Evolutionary conservation across 352 stramenopile genomes (phyloP), one percentile per base, ranked within the genome.

Genomic region (Pythium dissimile): DNA sequence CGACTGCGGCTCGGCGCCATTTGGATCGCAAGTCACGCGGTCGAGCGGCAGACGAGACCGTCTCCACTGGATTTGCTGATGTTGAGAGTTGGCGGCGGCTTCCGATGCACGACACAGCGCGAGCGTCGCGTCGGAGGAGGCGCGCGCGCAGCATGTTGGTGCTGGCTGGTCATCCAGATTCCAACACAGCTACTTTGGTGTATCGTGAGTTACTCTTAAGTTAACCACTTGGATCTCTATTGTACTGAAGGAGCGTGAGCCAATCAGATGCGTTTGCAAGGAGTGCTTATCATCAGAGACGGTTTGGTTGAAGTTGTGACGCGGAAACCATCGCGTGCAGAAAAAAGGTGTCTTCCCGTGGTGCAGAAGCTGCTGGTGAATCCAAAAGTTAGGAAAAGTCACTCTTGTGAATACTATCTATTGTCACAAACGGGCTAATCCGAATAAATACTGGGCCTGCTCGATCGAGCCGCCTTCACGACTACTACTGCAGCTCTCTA

Each of bases 231-330:
- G 11, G 26, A 50, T 50, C 38, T 27, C 3, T 21, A 20, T 52
- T n/a, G 23, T 7, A 12, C n/a, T 51, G 35, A 35, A 27, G 28
- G 3, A 16, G 23, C 5, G 8, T 7, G 11, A 32, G 13, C 49
- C 30, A 54, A 54, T 54, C 21, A 45, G 11, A 53, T 52, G 31
- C 18, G 18, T 30, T 15, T 35, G 16, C 5, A 15, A 18, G 41
- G 42, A 62, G 34, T 62, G 54, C 41, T 53, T 42, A 32, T 62
- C 10, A 6, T 57, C 3, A 2, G 46, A 43, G 38, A 44, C 56
- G 37, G 49, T 51, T 37, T 52, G 31, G 57, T 65, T 65, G 57
- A 65, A 65, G 57, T 65, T 59, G 48, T 65, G 57, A 65, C 26
- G n/a, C n/a, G n/a, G n/a, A n/a, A n/a, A n/a, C n/a, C n/a, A n/a